These are phyloP conservation scores for Saccharomyces hybrid DNA, from an alignment of 1,139 yeast genomes.

Conservation along the genomic window DNA sequence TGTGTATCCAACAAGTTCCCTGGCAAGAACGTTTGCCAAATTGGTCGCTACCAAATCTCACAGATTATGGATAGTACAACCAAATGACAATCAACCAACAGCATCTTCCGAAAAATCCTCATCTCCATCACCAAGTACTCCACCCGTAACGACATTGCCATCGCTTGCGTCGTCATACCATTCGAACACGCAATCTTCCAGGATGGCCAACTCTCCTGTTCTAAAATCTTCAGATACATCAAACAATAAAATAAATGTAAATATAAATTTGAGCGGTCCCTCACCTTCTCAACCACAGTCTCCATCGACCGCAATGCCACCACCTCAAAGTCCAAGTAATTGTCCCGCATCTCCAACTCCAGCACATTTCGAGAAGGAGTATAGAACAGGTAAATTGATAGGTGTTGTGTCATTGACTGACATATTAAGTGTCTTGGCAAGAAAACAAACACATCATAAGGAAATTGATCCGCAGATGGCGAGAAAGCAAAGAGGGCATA, in stretches of 20 bases:
- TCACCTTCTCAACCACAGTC: background rate
- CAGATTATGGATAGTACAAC: slow-evolving; percentile 82
- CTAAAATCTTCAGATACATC: background rate
- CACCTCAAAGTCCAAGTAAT: background rate
- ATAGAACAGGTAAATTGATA: slow-evolving; percentile 63
- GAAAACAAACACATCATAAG: slow-evolving; percentile 49
- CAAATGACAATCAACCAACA: slow-evolving; percentile 7
- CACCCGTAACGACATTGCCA: slow-evolving; percentile 23
- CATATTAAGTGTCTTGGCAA: slow-evolving; percentile 70
- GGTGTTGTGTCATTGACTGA: slow-evolving; percentile 91
- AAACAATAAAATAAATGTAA: background rate
- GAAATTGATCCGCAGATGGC: slow-evolving; percentile 74
- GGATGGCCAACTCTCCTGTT: background rate
- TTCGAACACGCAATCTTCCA: background rate
- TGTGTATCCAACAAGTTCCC: slow-evolving; percentile 65
- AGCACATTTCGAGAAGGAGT: slow-evolving; percentile 31
- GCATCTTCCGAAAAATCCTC: background rate
- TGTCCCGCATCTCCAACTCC: slow-evolving; percentile 11
- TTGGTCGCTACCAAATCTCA: slow-evolving; percentile 91
- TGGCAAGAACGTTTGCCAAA: slow-evolving; percentile 86
- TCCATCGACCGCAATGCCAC: background rate
- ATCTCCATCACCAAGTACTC: slow-evolving; percentile 13
- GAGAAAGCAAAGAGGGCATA: slow-evolving; percentile 72
- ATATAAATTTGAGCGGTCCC: background rate
- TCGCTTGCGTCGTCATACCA: slow-evolving; percentile 7